Conservation (phyloP, 148 eudicot species). For the Mesembryanthemum crystallinum region DNA sequence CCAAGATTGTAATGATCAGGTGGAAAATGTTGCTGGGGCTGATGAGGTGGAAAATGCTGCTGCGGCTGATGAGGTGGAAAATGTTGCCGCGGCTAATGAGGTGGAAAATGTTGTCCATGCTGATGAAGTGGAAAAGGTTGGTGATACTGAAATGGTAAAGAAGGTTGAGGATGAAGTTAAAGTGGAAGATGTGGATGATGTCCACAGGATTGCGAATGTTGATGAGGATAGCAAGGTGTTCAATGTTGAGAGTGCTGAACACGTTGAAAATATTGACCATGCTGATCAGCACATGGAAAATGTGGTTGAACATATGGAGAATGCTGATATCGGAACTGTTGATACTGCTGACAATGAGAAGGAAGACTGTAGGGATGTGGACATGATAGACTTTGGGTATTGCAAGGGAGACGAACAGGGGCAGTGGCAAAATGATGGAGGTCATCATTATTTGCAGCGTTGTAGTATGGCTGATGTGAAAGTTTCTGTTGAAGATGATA, state of each 20-base stretch:
- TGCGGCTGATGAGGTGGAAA: slow-evolving; percentile 7
- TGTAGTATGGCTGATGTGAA: slow-evolving; percentile 37
- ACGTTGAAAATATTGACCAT: background rate
- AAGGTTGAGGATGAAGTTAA: slow-evolving; percentile 8
- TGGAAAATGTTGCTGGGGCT: slow-evolving; percentile 7
- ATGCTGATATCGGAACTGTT: background rate
- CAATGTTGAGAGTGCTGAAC: slow-evolving; percentile 12
- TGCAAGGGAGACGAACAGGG: slow-evolving; percentile 40
- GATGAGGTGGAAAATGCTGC: slow-evolving; percentile 10
- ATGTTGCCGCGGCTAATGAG: slow-evolving; percentile 13
- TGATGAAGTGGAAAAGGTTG: background rate
- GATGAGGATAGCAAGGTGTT: background rate
- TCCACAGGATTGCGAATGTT: background rate
- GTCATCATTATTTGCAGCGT: slow-evolving; percentile 48
- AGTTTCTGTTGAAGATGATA: slow-evolving; percentile 32
- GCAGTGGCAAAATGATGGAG: slow-evolving; percentile 39
- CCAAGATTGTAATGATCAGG: slow-evolving; percentile 29
- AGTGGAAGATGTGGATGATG: slow-evolving; percentile 18
- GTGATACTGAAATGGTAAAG: slow-evolving; percentile 14
- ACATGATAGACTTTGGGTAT: slow-evolving; percentile 46
- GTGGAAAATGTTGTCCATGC: slow-evolving; percentile 7
- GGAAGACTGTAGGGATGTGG: slow-evolving; percentile 29
- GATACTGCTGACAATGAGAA: slow-evolving; percentile 16
- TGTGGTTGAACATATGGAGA: slow-evolving; percentile 1
- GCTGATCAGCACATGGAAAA: slow-evolving; percentile 31